Evolutionary conservation across 2,329 filamentous ascomycete genomes (phyloP).

Genomic region (Aspergillus eucalypticola): DNA sequence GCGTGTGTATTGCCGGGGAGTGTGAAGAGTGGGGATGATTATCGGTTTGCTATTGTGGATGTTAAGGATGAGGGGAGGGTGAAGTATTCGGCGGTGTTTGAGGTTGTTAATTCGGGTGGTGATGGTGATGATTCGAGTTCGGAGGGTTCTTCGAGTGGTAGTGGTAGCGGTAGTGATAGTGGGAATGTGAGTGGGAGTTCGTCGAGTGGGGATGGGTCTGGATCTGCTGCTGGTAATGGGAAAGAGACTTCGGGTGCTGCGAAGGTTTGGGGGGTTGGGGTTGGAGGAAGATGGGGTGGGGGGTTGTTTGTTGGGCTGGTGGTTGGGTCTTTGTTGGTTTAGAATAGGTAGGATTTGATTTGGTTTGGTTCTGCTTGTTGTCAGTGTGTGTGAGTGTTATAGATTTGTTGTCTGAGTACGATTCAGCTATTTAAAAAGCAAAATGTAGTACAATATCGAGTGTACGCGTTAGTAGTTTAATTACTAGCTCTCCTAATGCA

Average conservation of each 20-base stretch:
- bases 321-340: neutral
- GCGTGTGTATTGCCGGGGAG: neutral
- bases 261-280: neutral
- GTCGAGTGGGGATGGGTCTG: neutral
- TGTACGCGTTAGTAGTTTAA: no score
- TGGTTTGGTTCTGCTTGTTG: neutral
- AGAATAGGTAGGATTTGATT: neutral
- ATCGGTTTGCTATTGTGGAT: constrained; percentile 2
- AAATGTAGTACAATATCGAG: no score
- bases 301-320: neutral
- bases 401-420: no score
- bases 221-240: neutral
- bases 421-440: no score
- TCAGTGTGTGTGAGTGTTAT: no score
- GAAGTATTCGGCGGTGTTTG: neutral
- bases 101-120: neutral
- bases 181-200: neutral
- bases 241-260: neutral
- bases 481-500: no score
- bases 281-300: neutral
- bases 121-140: neutral
- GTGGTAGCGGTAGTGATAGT: no score
- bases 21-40: neutral
- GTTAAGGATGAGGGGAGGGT: neutral
- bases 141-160: no score